Base-by-base conservation (phyloP, 441 rosid species). In the Gossypium trilobum region DNA sequence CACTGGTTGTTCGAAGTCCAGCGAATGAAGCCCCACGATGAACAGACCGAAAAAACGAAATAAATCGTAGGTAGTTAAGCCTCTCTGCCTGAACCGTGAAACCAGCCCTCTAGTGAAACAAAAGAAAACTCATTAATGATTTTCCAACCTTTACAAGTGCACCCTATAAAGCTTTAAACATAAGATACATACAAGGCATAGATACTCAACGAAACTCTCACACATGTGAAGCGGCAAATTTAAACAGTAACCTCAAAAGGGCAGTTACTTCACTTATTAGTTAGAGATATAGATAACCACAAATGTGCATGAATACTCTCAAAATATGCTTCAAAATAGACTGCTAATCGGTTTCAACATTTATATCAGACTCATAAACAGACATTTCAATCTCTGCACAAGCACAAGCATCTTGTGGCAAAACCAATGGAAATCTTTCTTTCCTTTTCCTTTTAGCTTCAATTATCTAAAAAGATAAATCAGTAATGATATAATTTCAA, bases 11-110 rank as follows among this genome's bases (percentile, higher is more conserved):
- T 68, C 97, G 97, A 77, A 92, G 88, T 61, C 96, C 96, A 29
- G 99, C 98, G 86, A 95, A 95, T 50, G 98, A 86, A 73, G 98
- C 96, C 56, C 98, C 97, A 44, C 98, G 89, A 87, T 92, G 99
- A 70, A 95, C 98, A 44, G 98, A 87, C 36, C 97, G 93, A 77
- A 92, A 95, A 85, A 92, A 94, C 48, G 96, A 92, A 76, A 95
- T 79, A 75, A 95, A 95, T 23, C 98, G 93, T 36, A 87, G 91
- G 80, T 85, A 95, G 82, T 95, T 92, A 72, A 95, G 88, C 87
- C 99, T 88, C 84, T 92, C 99, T n/a, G 97, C 97, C 85, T 89
- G 95, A 79, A 95, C 98, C 4, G 95, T 92, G 81, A 80, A 95
- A 68, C 99, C 99, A 67, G 95, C 97, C 82, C 90, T 92, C 98